Evolutionary conservation across 2,329 filamentous ascomycete genomes (phyloP), one percentile per base, ranked within the genome.

Genomic region (Botrytis cinerea): DNA sequence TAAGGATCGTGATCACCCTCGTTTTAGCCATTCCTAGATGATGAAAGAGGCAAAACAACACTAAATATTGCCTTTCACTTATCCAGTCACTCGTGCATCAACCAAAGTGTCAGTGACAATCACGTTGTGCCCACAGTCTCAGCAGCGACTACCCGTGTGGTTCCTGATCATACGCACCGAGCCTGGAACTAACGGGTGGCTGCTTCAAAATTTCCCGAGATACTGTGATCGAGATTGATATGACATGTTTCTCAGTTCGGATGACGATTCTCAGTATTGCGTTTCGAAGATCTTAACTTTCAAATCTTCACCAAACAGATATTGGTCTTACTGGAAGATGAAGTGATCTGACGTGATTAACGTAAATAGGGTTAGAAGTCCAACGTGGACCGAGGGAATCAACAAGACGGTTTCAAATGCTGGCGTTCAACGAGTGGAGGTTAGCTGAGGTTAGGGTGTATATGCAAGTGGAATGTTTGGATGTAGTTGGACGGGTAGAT

Each of bases 51-150:
- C 64, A 68, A 43, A 54, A 57, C 8, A 22, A 43, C 14, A 68
- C 35, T 38, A 57, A 32, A 43, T 9, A 43, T 57, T 32, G 35
- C 22, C 35, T 22, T 68, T 43, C 35, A 43, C 48, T 32, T 48
- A 72, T n/a, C 38, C 35, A 51, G 22, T 51, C 54, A 54, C 22
- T 60, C 40, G 25, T 72, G 62, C 70, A 68, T 28, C 64, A 45
- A 43, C 51, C 22, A 60, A 57, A 43, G 66, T 68, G 48, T 57
- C 66, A 68, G 48, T 68, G 66, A 68, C 62, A 71, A 68, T 72
- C 70, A 72, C 70, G 62, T 68, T 72, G 70, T 72, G 38, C 28
- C 51, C 48, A 32, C 20, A 43, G 40, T 68, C 46, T 63, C 59
- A 61, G 59, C 40, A 71, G 35, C 32, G 25, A 9, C 54, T 63